Evolutionary conservation across 352 stramenopile species (phyloP), one percentile per base, ranked within the genome.

Genomic region (Pythium periplocum): DNA sequence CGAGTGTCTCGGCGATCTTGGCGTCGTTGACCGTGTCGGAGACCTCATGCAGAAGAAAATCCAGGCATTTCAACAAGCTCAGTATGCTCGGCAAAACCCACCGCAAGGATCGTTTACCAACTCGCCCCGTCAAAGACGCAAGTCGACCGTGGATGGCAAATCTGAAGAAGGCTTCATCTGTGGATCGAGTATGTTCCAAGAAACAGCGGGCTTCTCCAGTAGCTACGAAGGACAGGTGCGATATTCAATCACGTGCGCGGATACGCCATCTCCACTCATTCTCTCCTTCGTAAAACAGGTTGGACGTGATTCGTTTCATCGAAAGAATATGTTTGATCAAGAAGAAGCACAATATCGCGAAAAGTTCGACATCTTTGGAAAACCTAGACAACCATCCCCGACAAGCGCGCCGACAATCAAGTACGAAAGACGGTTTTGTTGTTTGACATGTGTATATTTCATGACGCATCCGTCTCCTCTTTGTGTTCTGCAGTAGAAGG

Each of bases 21-120:
- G 72, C 8, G 63, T 86, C 10, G 57, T 70, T 2, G 75, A 88
- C 42, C 66, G 68, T 10, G 53, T 86, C 26, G 71, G 73, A 4
- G 73, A 85, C 56, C 61, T 85, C 52, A 88, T 86, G 66, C 75
- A 86, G 45, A 66, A 67, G 33, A 86, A 88, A 48, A 57, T 88
- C 47, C 68, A 61, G 11, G 66, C 70, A 11, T 76, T 77, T 46
- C 73, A 86, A 45, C 52, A 59, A 5, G 53, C 66, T 31, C 69
- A 86, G 57, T 48, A 69, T 30, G 68, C 71, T 8, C 63, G 57
- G 6, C 68, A 71, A 44, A 64, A 64, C 44, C 51, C 68, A 26
- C 43, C 57, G 2, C 55, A 55, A 9, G 5, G 31, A 1, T 45
- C 53, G 1, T 48, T 59, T 33, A 12, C 33, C 1, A 69, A 57